These are phyloP conservation scores for Cercophora scortea DNA, from an alignment of 495 filamentous ascomycete genomes.

Conservation along the genomic window DNA sequence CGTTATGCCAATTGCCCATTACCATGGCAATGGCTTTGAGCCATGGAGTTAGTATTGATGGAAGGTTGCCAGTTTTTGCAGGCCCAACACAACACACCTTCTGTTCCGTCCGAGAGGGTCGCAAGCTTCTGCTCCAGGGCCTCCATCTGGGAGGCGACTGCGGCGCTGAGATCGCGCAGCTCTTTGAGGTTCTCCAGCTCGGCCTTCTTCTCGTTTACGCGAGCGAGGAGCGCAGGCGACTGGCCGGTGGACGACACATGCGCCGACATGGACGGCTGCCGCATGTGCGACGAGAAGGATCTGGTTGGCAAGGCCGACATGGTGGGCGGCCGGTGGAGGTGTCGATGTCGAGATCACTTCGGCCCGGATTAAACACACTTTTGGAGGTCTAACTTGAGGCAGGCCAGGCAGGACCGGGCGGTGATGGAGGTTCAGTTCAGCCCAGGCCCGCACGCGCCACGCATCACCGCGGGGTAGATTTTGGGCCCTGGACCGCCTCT, in stretches of 20 bases:
- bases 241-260: conserved; percentile 50
- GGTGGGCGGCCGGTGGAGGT: neutral
- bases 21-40: conserved; percentile 83
- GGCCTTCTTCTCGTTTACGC: conserved; percentile 88
- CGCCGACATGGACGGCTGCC: conserved; percentile 48
- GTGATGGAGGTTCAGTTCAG: too few relatives aligned
- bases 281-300: conserved; percentile 53
- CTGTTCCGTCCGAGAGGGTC: conserved; percentile 85
- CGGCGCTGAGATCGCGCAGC: conserved; percentile 79
- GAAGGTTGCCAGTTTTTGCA: neutral
- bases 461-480: neutral
- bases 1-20: conserved; percentile 92
- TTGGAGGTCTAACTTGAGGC: neutral
- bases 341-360: neutral
- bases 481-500: neutral
- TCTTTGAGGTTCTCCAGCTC: conserved; percentile 87
- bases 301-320: conserved; percentile 39
- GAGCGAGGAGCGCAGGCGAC: conserved; percentile 71
- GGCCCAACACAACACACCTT: conserved; percentile 36
- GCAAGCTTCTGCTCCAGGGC: conserved; percentile 77
- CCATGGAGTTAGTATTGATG: neutral
- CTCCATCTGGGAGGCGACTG: conserved; percentile 85
- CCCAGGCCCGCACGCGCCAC: too few relatives aligned
- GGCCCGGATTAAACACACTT: neutral
- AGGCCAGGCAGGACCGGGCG: neutral